These are phyloP conservation scores for Penicillium sp. DNA, from an alignment of 2,329 filamentous ascomycete species.

Conservation along the genomic window DNA sequence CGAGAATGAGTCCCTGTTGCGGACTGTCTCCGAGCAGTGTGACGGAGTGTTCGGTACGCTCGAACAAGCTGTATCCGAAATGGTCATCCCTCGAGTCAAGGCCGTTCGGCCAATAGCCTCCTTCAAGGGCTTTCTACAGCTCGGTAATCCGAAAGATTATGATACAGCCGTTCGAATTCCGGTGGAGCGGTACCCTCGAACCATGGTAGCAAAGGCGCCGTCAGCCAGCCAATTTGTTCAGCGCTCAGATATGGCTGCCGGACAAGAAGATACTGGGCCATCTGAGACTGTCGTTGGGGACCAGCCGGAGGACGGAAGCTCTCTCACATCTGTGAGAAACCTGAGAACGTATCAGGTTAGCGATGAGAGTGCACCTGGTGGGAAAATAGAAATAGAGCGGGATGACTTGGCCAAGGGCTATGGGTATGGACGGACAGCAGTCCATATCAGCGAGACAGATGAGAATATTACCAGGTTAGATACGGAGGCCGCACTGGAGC, in stretches of 20 bases:
- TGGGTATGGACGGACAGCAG: conserved; percentile 88
- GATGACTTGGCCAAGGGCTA: conserved; percentile 92
- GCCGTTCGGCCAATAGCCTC: conserved; percentile 73
- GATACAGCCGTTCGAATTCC: conserved; percentile 78
- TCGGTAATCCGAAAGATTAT: conserved; percentile 77
- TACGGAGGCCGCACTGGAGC: conserved; percentile 73
- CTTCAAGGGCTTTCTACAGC: conserved; percentile 78
- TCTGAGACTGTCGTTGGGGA: conserved; percentile 48
- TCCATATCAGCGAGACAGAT: conserved; percentile 86
- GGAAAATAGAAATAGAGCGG: conserved; percentile 79
- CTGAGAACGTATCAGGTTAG: conserved; percentile 81
- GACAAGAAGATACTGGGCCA: conserved; percentile 59
- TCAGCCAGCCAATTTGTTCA: conserved; percentile 78
- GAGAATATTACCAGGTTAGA: conserved; percentile 87
- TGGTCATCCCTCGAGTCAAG: conserved; percentile 79
- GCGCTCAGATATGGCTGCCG: conserved; percentile 49
- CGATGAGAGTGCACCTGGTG: conserved; percentile 74
- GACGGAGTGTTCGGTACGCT: conserved; percentile 81
- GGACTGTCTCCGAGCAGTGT: conserved; percentile 68
- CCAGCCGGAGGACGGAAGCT: conserved; percentile 40
- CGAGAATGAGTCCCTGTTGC: conserved; percentile 75
- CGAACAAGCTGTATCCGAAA: conserved; percentile 79
- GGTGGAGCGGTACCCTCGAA: conserved; percentile 89
- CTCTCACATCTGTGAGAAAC: conserved; percentile 73
- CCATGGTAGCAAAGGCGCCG: conserved; percentile 74